Base-by-base conservation (phyloP, 1,284 basidiomycete species). In the Anthracocystis walkeri region DNA sequence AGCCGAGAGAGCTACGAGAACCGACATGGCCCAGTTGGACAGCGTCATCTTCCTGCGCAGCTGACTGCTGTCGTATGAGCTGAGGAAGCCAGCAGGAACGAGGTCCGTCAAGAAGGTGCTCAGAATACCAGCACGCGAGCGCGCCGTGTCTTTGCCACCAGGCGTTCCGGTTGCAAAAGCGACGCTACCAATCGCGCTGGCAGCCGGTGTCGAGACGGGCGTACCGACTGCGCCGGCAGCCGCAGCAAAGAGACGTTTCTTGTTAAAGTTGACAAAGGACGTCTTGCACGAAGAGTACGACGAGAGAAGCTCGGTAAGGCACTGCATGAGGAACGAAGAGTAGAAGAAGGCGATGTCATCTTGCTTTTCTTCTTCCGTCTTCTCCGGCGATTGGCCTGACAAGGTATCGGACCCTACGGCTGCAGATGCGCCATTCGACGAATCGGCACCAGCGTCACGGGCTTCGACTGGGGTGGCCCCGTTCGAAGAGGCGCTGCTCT, bases 251-350 rank as follows among this genome's bases (percentile, higher is more conserved):
- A 78, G 70, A 55, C 72, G 64, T 52, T 73, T 71, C 79, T 90
- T 92, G 12, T 90, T 90, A 81, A 90, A 93, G 0, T 92, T 91
- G 67, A 96, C 86, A 86, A 98, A 95, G 4, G 92, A 91, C 25
- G 90, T 85, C 86, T 98, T 99, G 89, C 94, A 96, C 1, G 90
- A 86, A 75, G 93, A 91, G 84, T 99, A 99, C 18, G 95, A 97
- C 65, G 96, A 95, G 1, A 97, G 87, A 2, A 98, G 88, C 87
- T 99, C 96, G 1, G 94, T 93, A 52, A 98, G 87, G 73, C 91
- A 91, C 82, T 96, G 93, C 90, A 98, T 92, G 67, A 97, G 86
- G 87, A 97, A 94, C 79, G 91, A 92, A 14, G 90, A 88, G 83
- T 95, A 96, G 68, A 91, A 87, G 79, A 88, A 88, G n/a, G 60